Conservation (phyloP, 805 yeast species). For the Komagataella pastoris region DNA sequence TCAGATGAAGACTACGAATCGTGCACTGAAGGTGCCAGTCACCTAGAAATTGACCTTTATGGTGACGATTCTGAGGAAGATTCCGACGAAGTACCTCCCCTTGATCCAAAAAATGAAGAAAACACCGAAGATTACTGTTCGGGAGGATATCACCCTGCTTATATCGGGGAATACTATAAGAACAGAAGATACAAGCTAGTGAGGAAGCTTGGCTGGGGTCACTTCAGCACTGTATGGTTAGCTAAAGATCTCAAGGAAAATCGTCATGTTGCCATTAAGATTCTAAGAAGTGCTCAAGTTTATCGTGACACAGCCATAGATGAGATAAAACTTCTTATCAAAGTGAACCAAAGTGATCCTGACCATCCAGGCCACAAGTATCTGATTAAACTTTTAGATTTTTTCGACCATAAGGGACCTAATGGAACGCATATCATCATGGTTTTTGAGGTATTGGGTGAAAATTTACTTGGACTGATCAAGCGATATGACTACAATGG, state of each 20-base stretch:
- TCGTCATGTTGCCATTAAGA: conserved; percentile 84
- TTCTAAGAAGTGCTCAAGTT: conserved; percentile 81
- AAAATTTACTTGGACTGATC: conserved; percentile 75
- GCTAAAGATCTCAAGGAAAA: conserved; percentile 49
- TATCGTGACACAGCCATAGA: conserved; percentile 92
- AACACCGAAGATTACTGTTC: conserved; percentile 70
- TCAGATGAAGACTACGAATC: conserved; percentile 1
- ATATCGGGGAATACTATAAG: conserved; percentile 74
- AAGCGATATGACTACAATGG: conserved; percentile 45
- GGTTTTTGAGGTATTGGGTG: conserved; percentile 97
- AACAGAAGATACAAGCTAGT: conserved; percentile 59
- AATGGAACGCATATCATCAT: conserved; percentile 90
- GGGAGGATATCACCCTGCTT: conserved; percentile 96
- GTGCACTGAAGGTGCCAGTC: conserved; percentile 3
- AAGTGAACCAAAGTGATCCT: conserved; percentile 46
- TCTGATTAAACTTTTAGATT: conserved; percentile 70
- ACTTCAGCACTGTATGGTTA: conserved; percentile 91
- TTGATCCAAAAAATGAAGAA: conserved; percentile 56
- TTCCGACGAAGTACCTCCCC: conserved; percentile 20
- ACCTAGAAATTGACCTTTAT: neutral
- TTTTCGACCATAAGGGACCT: conserved; percentile 77
- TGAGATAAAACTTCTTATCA: conserved; percentile 71
- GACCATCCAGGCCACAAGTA: conserved; percentile 73
- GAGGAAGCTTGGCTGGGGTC: conserved; percentile 97
- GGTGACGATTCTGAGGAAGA: conserved; percentile 13